phyloP scores from a whole-genome alignment of 2,329 filamentous ascomycete species.

The Geosmithia morbida region DNA sequence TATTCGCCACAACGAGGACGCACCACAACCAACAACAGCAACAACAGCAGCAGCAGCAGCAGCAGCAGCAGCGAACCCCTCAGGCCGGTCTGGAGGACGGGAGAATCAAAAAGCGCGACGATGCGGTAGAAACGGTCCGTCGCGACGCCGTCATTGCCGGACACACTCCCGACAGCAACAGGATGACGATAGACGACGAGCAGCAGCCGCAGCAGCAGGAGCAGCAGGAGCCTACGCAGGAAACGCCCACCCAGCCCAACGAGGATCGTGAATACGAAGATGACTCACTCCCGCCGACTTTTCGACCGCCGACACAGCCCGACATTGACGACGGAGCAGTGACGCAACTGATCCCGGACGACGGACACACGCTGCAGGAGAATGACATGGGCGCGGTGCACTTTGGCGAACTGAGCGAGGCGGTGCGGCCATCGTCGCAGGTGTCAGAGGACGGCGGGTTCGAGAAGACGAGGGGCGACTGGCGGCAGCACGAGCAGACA shows the following conservation, averaged over 20 bases:
- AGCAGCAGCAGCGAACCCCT: neutral
- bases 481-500: conserved; percentile 20
- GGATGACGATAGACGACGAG: neutral
- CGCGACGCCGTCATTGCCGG: neutral
- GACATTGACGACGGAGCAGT: conserved; percentile 8
- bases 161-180: neutral
- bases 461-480: conserved; percentile 21
- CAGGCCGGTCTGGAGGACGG: neutral
- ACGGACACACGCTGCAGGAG: conserved; percentile 22
- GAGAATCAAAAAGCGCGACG: neutral
- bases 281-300: conserved; percentile 7
- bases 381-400: conserved; percentile 36
- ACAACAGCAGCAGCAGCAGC: neutral
- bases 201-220: neutral
- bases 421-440: conserved; percentile 23
- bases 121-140: neutral
- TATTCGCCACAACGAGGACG: neutral
- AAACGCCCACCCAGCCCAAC: conserved; percentile 42
- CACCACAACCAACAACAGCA: neutral
- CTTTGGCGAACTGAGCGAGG: conserved; percentile 22
- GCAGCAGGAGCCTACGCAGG: conserved; percentile 26
- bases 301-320: conserved; percentile 4
- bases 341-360: conserved; percentile 6
- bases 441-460: conserved; percentile 25
- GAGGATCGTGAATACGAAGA: conserved; percentile 39